Percentiles rank a stretch among this genome's conserved stretches.
These are phyloP conservation scores for Colletotrichum godetiae DNA, from an alignment of 2,329 filamentous ascomycete genomes.

Conservation along the genomic window DNA sequence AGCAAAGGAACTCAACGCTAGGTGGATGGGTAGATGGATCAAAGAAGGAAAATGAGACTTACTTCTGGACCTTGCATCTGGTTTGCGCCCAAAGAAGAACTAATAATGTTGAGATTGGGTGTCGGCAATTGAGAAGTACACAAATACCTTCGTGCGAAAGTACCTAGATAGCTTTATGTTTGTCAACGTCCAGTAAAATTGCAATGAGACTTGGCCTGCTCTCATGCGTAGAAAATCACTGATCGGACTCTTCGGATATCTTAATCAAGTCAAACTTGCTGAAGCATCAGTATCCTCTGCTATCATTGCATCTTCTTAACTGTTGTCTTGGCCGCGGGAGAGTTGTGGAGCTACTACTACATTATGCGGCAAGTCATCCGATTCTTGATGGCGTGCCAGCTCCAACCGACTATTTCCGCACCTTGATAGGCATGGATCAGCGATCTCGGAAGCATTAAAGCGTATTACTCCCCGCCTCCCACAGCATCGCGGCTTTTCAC, in stretches of 20 bases:
- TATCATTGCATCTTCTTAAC: background rate
- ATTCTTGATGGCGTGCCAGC: background rate
- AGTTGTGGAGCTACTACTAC: background rate
- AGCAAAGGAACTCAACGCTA: constrained; percentile 39
- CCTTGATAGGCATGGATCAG: background rate
- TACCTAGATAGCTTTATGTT: background rate
- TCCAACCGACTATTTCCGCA: background rate
- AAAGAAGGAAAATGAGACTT: background rate
- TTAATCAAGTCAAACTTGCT: no score
- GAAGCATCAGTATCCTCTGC: no score
- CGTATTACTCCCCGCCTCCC: constrained; percentile 2
- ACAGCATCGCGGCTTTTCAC: background rate
- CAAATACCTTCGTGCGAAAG: no score
- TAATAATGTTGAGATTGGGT: background rate
- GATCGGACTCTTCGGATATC: no score
- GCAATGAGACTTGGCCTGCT: no score
- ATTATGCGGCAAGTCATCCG: background rate
- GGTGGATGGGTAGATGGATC: constrained; percentile 42
- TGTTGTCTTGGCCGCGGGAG: background rate
- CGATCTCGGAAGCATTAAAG: constrained; percentile 6
- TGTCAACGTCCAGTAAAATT: no score
- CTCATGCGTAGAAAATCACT: no score
- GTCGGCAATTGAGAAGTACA: no score
- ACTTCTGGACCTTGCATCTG: background rate
- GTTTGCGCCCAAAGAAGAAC: no score